Evolutionary conservation across 139 green algal genomes (phyloP), one percentile per base, ranked within the genome.

Genomic region (Eudorina sp.): DNA sequence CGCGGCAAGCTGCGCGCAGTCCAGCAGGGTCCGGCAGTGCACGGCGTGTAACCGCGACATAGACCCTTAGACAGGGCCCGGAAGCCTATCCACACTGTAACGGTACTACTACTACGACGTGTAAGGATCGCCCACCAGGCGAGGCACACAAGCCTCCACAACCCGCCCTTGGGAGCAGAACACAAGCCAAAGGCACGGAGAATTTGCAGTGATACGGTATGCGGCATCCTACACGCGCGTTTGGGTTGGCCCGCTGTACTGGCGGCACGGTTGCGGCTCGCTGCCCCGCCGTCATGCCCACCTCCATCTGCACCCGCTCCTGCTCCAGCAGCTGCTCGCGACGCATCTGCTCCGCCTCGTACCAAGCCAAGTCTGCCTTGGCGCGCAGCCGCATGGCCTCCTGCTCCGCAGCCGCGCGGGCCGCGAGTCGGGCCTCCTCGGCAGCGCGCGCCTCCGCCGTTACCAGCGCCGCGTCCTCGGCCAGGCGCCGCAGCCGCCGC

Each of bases 401-500:
- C 60, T 85, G 41, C 25, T 89, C 85, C 11, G 92, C 92, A 6
- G 76, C 85, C 21, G 69, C 76, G 6, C 70, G 41, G 5, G 90
- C 82, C 0, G 80, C 83, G 48, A 62, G 51, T 0, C 88, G 76
- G 36, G 89, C 75, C 16, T 64, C 72, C 60, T 93, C 88, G 27
- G 83, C 64, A 68, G 91, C 69, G 31, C 90, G 31, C 38, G 85
- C 83, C 38, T 89, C 68, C 23, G 75, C 82, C 3, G 92, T 92
- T 38, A 88, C 7, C 43, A 58, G 43, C 13, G 90, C 88, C 78
- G 92, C 74, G n/a, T 92, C 90, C 77, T 94, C 88, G 0, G 90
- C 88, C 79, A 94, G 51, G 14, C 85, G 79, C 16, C 88, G 90
- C 76, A 94, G 62, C 23, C 62, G 80, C 62, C 90, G 77, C 70